These are phyloP conservation scores for Backusella liffmaniae DNA, from an alignment of 192 early-diverging fungal genomes.

Conservation along the genomic window DNA sequence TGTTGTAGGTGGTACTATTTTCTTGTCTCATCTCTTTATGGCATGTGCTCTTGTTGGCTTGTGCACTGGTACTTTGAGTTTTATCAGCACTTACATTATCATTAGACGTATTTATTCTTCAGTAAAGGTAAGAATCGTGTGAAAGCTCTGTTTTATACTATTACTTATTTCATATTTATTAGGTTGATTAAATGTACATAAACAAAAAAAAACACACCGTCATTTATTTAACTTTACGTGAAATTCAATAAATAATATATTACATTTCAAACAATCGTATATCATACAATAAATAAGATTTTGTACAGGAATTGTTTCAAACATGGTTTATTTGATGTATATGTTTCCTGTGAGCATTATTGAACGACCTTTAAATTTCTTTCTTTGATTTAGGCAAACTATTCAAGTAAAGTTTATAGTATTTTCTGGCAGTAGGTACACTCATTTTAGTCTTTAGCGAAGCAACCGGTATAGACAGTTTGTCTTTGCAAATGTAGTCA, in stretches of 20 bases:
- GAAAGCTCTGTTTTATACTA: neutral
- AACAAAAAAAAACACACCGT: neutral
- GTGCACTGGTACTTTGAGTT: slow-evolving; percentile 76
- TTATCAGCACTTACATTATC: slow-evolving; percentile 70
- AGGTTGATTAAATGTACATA: neutral
- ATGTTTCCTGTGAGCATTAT: no score
- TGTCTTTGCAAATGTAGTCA: no score
- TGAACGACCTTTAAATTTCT: no score
- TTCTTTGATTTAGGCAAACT: no score
- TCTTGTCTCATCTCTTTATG: slow-evolving; percentile 70
- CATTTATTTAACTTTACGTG: neutral
- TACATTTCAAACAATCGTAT: neutral
- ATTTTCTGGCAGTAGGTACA: no score
- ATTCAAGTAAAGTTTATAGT: no score
- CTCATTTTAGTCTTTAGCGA: no score
- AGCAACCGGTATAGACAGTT: no score
- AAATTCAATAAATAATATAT: neutral
- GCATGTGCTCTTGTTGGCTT: slow-evolving; percentile 66
- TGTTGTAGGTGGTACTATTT: slow-evolving; percentile 70
- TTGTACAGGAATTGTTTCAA: no score
- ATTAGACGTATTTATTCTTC: slow-evolving; percentile 71
- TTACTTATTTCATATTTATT: neutral
- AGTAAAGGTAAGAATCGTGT: slow-evolving; percentile 62
- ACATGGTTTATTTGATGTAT: no score
- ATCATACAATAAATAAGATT: no score